phyloP scores from a whole-genome alignment of 1,139 yeast species.

The Saccharomyces uvarum region DNA sequence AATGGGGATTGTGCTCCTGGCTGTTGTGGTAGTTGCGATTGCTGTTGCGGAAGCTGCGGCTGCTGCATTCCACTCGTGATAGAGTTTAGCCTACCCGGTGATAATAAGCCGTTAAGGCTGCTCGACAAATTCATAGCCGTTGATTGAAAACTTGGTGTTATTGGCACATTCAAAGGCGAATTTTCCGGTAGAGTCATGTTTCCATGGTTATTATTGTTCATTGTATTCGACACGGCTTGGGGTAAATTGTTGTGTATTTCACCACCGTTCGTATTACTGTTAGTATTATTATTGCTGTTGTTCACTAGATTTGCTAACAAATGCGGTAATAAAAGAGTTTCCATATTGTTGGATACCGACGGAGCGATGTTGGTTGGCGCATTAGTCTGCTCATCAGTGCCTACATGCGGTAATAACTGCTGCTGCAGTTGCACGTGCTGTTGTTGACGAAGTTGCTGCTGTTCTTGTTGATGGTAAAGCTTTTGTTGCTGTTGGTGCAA shows the following conservation, averaged over 20 bases:
- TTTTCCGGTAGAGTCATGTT: background rate
- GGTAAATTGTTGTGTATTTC: background rate
- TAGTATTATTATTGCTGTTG: constrained; percentile 2
- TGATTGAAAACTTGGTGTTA: constrained; percentile 5
- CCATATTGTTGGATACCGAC: background rate
- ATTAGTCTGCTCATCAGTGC: constrained; percentile 4
- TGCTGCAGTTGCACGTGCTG: constrained; percentile 12
- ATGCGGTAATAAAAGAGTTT: constrained; percentile 1
- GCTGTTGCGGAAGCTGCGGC: constrained; percentile 3
- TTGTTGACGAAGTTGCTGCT: constrained; percentile 7
- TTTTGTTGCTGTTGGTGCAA: constrained; percentile 6
- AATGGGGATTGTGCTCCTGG: constrained; percentile 1
- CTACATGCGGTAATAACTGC: constrained; percentile 5
- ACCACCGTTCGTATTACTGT: constrained; percentile 4
- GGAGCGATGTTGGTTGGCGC: constrained; percentile 2
- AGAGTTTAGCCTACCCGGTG: constrained; percentile 8
- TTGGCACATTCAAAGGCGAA: background rate
- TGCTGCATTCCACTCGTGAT: constrained; percentile 1
- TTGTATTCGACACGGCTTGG: background rate
- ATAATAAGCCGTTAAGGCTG: constrained; percentile 5
- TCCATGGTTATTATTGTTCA: background rate
- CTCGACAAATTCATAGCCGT: constrained; percentile 8
- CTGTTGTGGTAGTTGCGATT: constrained; percentile 3
- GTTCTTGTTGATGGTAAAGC: constrained; percentile 4
- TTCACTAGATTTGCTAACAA: background rate